Percentiles rank a stretch among this genome's conserved stretches.
These are phyloP conservation scores for Marasmius fiardii DNA, from an alignment of 1,284 basidiomycete genomes.

Conservation along the genomic window DNA sequence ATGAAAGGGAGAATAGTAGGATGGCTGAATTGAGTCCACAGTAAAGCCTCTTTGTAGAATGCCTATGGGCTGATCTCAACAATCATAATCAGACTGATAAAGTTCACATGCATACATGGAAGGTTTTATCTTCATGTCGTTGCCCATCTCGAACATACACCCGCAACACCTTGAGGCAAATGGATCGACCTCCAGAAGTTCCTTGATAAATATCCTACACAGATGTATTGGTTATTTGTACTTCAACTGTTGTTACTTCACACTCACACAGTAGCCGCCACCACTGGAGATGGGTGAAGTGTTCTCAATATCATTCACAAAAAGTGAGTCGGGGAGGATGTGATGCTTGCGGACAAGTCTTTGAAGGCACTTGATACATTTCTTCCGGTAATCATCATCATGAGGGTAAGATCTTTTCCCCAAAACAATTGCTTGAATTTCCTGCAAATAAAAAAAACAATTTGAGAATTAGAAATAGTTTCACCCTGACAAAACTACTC, in stretches of 20 bases:
- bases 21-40: slow-evolving; percentile 14
- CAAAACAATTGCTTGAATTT: background rate
- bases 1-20: slow-evolving; percentile 13
- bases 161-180: background rate
- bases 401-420: background rate
- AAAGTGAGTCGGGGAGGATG: background rate
- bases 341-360: background rate
- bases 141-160: background rate
- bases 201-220: background rate
- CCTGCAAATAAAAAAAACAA: background rate
- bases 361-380: background rate
- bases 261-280: background rate
- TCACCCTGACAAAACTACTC: background rate
- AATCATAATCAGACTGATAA: background rate
- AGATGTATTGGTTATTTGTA: background rate
- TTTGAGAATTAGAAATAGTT: background rate
- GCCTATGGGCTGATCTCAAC: background rate
- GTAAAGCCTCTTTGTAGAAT: slow-evolving; percentile 13
- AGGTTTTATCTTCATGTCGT: background rate
- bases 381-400: background rate
- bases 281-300: background rate
- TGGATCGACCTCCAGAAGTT: background rate
- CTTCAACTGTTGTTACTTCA: background rate
- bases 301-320: background rate
- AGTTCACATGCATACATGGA: background rate